Evolutionary conservation across 2,329 filamentous ascomycete species (phyloP).

Genomic region (Neurospora crassa): DNA sequence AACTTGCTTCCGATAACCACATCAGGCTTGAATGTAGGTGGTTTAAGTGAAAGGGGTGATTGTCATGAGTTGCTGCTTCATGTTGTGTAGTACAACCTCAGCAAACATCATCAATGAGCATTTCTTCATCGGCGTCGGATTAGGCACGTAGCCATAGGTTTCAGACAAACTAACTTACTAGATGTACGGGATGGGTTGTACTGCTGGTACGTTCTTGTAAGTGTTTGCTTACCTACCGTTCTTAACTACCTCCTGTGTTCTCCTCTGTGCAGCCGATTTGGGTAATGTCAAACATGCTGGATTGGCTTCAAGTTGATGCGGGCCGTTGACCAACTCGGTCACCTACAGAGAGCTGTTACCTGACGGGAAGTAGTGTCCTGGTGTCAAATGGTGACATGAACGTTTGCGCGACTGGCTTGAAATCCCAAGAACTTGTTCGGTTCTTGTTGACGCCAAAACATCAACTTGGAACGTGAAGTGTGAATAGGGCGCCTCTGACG

Average conservation of each 20-base stretch:
- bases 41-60: neutral
- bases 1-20: neutral
- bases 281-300: neutral
- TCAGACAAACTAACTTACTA: neutral
- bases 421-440: neutral
- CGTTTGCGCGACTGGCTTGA: neutral
- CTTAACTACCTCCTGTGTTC: neutral
- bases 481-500: neutral
- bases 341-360: neutral
- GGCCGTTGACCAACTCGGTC: neutral
- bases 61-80: neutral
- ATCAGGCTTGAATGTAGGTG: neutral
- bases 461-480: neutral
- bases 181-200: neutral
- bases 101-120: neutral
- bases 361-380: neutral
- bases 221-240: neutral
- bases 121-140: neutral
- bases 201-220: neutral
- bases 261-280: neutral
- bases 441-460: neutral
- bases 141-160: neutral
- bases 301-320: neutral
- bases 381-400: neutral
- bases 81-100: neutral